Evolutionary conservation across 352 stramenopile species (phyloP).

Genomic region (Phytopythium litorale): DNA sequence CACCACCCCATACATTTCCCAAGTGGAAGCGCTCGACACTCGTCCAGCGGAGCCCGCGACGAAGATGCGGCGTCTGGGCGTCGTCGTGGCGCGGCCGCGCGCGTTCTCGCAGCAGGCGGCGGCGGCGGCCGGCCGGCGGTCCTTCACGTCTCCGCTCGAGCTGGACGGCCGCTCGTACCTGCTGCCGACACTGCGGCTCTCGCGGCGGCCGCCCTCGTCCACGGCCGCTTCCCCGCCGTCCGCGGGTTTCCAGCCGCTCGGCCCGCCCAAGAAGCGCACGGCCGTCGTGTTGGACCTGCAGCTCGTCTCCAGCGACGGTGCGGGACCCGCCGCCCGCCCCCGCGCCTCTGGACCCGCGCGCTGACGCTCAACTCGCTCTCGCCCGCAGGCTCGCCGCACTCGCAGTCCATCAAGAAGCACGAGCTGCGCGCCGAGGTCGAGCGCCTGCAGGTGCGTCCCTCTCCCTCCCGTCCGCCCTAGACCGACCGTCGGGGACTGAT

Average conservation of each 20-base stretch:
- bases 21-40: not conserved
- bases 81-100: slow-evolving; percentile 23
- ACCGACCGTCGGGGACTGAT: not conserved
- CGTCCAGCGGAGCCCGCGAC: not conserved
- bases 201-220: slow-evolving; percentile 12
- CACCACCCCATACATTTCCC: not conserved
- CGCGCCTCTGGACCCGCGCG: not conserved
- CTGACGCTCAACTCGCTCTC: not conserved
- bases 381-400: slow-evolving; percentile 56
- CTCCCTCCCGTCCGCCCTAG: not conserved
- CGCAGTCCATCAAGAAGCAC: slow-evolving; percentile 73
- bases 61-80: not conserved
- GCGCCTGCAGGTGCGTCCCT: slow-evolving; percentile 37
- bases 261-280: slow-evolving; percentile 28
- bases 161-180: slow-evolving; percentile 70
- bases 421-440: slow-evolving; percentile 67
- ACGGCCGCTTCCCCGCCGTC: slow-evolving; percentile 1
- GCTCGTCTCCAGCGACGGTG: slow-evolving; percentile 71
- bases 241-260: slow-evolving; percentile 31
- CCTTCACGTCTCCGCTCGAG: slow-evolving; percentile 32
- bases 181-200: slow-evolving; percentile 62
- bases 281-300: slow-evolving; percentile 71
- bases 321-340: not conserved
- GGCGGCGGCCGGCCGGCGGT: slow-evolving; percentile 24
- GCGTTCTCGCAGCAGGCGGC: slow-evolving; percentile 64